Evolutionary conservation across 169 alveolate genomes (phyloP).

Genomic region (Plasmodium coatneyi): DNA sequence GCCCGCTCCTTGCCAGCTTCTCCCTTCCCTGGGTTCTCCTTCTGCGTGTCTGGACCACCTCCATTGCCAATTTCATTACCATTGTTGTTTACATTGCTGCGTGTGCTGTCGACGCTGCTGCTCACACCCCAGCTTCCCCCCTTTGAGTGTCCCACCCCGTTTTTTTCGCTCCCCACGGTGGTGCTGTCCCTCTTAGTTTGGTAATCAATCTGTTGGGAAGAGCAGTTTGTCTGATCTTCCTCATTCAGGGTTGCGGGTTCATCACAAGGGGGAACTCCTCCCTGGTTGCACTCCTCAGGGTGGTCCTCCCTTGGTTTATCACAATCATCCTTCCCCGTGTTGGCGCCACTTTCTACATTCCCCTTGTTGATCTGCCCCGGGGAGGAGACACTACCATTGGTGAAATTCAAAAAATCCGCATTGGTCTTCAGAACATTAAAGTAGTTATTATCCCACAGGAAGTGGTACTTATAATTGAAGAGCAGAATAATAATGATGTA

Average conservation of each 20-base stretch:
- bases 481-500: slow-evolving; percentile 78
- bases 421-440: slow-evolving; percentile 65
- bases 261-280: not conserved
- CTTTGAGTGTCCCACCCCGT: not conserved
- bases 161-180: not conserved
- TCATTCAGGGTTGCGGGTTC: not conserved
- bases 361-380: not conserved
- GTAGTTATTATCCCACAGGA: slow-evolving; percentile 65
- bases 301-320: not conserved
- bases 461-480: slow-evolving; percentile 77
- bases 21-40: not conserved
- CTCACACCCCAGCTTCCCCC: not conserved
- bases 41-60: not conserved
- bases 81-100: not conserved
- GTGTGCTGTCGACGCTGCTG: not conserved
- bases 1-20: not conserved
- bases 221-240: not conserved
- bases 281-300: not conserved
- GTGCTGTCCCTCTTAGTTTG: not conserved
- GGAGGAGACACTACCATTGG: not conserved
- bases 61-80: not conserved
- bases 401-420: slow-evolving; percentile 51
- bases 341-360: not conserved
- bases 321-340: not conserved
- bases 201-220: not conserved